Base-by-base conservation (phyloP, 2,329 filamentous ascomycete genomes). In the Paraconiothyrium brasiliense region DNA sequence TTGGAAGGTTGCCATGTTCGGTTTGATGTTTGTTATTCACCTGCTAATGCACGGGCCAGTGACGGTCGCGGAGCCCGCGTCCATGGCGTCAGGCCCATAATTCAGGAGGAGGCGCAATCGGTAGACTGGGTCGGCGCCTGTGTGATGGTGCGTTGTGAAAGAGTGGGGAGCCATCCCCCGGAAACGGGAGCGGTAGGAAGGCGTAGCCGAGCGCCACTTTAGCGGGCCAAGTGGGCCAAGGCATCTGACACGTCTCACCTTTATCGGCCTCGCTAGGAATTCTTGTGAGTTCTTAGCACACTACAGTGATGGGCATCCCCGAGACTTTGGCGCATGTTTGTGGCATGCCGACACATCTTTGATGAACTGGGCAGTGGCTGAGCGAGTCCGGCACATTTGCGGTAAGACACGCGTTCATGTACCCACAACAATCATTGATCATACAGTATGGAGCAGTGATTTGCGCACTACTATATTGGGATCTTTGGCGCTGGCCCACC, bases 51-150 rank as follows among this genome's bases (percentile, higher is more conserved):
- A 46, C 52, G 52, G 22, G 52, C 41, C 52, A 35, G 52, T 35
- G 39, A 39, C 39, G 30, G 41, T 24, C 39, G 41, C 52, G 43
- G 52, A 55, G 47, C 52, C 52, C 52, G 52, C 52, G 27, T 35
- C 41, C 52, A 46, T 55, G 22, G 32, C 51, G 51, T 37, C 51
- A 52, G 49, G n/a, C 34, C 49, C 34, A 24, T 41, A 20, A 10
- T 37, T 22, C 11, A 52, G 32, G 34, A 48, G 46, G 49, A 9
- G 49, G 49, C 49, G 49, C 49, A 52, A 39, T 22, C 13, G 51
- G 30, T 20, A n/a, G 46, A 32, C 51, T 14, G 35, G 37, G 24
- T 24, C 34, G 41, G 35, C 1, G n/a, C 39, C 8, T 55, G 30
- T 7, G 30, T 34, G 41, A 34, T 35, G 2, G 52, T 47, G 52